Evolutionary conservation across 1,284 basidiomycete species (phyloP), one percentile per base, ranked within the genome.

Genomic region (Peniophora sp.): DNA sequence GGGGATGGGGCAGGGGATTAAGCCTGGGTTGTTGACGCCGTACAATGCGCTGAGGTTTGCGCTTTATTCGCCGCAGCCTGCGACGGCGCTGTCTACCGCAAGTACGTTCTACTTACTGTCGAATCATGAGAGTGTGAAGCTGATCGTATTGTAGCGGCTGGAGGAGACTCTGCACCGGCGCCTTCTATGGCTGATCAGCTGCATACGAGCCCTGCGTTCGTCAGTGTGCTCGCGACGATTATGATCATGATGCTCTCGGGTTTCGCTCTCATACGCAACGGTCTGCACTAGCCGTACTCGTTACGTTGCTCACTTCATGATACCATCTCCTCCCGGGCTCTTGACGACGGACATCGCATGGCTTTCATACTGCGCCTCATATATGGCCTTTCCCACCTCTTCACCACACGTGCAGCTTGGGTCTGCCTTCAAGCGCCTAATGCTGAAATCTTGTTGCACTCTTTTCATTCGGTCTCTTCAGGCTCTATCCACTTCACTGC

Each of bases 51-150:
- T 91, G 42, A 72, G 77, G 59, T 97, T 97, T 69, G 90, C 89
- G 47, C 67, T 97, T 62, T 97, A 97, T 66, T 83, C 83, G 1
- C 92, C 93, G 0, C 78, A 81, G 58, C 47, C 76, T 6, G 94
- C 94, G 64, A 90, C 86, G 0, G 78, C 85, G 11, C 62, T 94
- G 3, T 62, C 78, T 1, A 77, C 80, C 73, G 12, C 5, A 5
- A 81, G 91, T 86, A 45, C 55, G 70, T 62, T 32, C 12, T 32
- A 5, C 5, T 32, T 32, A 5, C 5, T 32, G 6, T 12, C 12
- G 52, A 5, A 32, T 32, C 5, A 32, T 32, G 27, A 32, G 12
- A 6, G 27, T 32, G 27, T 32, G 5, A 32, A 6, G 12, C 27
- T 6, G 85, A 41, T 95, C 92, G 92, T 70, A 71, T 50, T 94